These are phyloP conservation scores for Pseudogymnoascus sp. DNA, from an alignment of 2,329 filamentous ascomycete genomes.

Conservation along the genomic window DNA sequence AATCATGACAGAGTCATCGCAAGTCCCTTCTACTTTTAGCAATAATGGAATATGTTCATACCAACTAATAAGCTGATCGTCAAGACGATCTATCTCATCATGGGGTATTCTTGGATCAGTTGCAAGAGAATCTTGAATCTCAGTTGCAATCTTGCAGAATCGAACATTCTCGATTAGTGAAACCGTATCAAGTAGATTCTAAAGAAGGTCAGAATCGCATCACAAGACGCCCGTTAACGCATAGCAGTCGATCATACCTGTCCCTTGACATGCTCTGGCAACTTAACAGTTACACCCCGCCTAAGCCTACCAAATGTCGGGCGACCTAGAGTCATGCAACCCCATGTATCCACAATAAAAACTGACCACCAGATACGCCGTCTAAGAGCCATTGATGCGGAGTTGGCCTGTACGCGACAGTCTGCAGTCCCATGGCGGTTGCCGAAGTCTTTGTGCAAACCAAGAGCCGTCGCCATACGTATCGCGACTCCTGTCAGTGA, in stretches of 20 bases:
- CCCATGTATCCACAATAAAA: neutral
- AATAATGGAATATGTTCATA: neutral
- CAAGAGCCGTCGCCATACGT: slow-evolving; percentile 19
- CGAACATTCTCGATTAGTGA: neutral
- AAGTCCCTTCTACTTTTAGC: neutral
- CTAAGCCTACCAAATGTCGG: neutral
- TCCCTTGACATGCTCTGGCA: neutral
- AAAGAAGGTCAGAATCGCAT: neutral
- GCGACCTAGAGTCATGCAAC: neutral
- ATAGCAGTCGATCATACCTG: neutral
- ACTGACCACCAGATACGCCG: neutral
- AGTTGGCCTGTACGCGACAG: neutral
- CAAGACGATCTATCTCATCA: neutral
- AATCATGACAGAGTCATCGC: neutral
- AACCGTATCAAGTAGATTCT: neutral
- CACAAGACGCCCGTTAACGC: neutral
- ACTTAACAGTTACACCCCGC: neutral
- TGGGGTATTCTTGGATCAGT: neutral
- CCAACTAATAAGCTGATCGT: neutral
- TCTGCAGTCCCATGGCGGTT: neutral
- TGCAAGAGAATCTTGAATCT: neutral
- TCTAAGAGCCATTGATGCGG: neutral
- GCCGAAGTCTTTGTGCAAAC: slow-evolving; percentile 13
- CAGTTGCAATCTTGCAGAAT: neutral
- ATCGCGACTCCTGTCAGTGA: slow-evolving; percentile 18